Evolutionary conservation across 345 rosid species (phyloP), one percentile per base, ranked within the genome.

Genomic region (Euphorbia tirucalli): DNA sequence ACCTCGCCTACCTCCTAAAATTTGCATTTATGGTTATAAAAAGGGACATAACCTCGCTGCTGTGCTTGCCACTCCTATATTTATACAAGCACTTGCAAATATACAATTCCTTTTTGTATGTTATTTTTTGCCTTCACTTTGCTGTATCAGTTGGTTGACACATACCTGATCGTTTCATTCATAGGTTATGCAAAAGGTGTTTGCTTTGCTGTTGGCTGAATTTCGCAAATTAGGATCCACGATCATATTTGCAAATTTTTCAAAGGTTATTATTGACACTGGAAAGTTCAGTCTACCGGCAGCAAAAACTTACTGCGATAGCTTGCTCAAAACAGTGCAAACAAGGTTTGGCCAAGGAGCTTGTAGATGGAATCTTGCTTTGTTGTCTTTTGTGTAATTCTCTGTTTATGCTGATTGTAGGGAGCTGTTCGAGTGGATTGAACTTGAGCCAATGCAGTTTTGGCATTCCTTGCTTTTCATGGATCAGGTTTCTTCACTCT

Each of bases 141-240:
- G 0, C 28, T 27, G 50, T 9, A 55, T 46, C 43, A n/a, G 10
- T 60, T 58, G 50, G 68, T 32, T 68, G 32, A 37, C 64, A 16
- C 18, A 35, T 67, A 50, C 76, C 44, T 13, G 28, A 50, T 76
- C 58, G 27, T n/a, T 50, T 7, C 39, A 64, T 21, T 31, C 19
- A 6, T 72, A 93, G 97, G 96, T 89, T 85, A 94, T 92, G 98
- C 96, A 88, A 84, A 94, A 94, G 88, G 87, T 94, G 78, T 94
- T 94, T 83, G 98, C 98, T 18, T 74, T 94, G 79, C 82, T 94
- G 68, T 77, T 94, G 93, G 88, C 93, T 32, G 98, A 92, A 79
- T 85, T 92, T 65, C 96, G 97, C 74, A 94, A 90, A 85, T 84
- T 94, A 70, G 97, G 98, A 76, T 97, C 97, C 74, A 80, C 88